phyloP scores from a whole-genome alignment of 2,329 filamentous ascomycete species.

The Basipetospora chlamydospora region DNA sequence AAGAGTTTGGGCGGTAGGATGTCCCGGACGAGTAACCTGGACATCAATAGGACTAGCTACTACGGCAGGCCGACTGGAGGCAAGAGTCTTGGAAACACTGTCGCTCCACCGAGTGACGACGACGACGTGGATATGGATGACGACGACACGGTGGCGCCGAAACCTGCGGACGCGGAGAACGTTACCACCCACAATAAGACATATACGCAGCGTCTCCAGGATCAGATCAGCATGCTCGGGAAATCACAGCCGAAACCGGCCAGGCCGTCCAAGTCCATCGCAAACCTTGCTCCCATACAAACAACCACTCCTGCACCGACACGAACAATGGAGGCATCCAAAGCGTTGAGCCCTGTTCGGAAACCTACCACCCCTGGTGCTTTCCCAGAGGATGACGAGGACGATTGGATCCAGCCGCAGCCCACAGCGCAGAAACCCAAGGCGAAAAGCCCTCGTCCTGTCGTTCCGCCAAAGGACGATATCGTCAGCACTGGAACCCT shows the following conservation, averaged over 20 bases:
- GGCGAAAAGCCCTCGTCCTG: not conserved
- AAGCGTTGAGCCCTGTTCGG: constrained; percentile 19
- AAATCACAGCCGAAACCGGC: constrained; percentile 36
- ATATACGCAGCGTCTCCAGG: constrained; percentile 84
- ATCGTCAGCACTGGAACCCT: not conserved
- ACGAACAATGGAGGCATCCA: constrained; percentile 14
- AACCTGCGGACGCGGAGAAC: constrained; percentile 27
- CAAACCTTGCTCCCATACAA: constrained; percentile 15
- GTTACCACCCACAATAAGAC: constrained; percentile 56
- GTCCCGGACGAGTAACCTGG: constrained; percentile 66
- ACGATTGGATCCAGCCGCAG: constrained; percentile 49
- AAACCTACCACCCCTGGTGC: constrained; percentile 38
- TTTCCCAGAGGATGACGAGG: constrained; percentile 39
- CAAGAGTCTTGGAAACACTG: constrained; percentile 47
- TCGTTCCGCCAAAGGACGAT: constrained; percentile 2
- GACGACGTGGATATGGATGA: constrained; percentile 39
- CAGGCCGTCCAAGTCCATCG: constrained; percentile 32
- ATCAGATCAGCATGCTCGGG: constrained; percentile 68
- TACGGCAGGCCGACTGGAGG: constrained; percentile 60
- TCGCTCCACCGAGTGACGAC: constrained; percentile 14
- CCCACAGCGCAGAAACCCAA: constrained; percentile 12
- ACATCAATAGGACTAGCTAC: constrained; percentile 58
- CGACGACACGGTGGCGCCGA: constrained; percentile 18
- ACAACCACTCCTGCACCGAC: constrained; percentile 15
- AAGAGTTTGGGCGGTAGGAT: constrained; percentile 64